Percentiles rank a stretch among this genome's conserved stretches.
Conservation (phyloP, 805 yeast genomes). For the Sungouiella thailandica region DNA sequence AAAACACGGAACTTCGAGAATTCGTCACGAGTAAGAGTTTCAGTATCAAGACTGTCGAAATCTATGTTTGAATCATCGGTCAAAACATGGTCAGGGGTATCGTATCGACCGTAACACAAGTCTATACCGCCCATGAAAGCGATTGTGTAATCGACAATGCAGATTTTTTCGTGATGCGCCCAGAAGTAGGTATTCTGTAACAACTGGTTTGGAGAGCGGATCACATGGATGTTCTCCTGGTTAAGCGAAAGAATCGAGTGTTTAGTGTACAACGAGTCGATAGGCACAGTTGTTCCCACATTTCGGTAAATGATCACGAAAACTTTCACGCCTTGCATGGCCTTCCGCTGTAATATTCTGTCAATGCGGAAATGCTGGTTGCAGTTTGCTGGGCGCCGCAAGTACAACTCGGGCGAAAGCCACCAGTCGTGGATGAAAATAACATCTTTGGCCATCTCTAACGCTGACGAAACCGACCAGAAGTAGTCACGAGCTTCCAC, state of each 20-base stretch:
- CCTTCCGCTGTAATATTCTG: constrained; percentile 79
- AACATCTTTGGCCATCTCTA: constrained; percentile 89
- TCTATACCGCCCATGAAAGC: constrained; percentile 96
- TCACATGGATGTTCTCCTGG: constrained; percentile 74
- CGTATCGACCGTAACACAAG: constrained; percentile 91
- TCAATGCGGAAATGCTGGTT: constrained; percentile 93
- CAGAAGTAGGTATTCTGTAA: constrained; percentile 90
- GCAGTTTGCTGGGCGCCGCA: constrained; percentile 92
- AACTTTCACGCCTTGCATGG: constrained; percentile 91
- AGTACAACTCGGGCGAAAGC: constrained; percentile 89
- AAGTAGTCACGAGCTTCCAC: constrained; percentile 95
- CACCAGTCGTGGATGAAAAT: constrained; percentile 98
- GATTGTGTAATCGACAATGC: constrained; percentile 79
- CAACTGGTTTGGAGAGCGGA: constrained; percentile 94
- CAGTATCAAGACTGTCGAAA: constrained; percentile 27
- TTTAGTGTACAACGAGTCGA: constrained; percentile 91
- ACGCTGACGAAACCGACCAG: constrained; percentile 92
- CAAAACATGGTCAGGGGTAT: constrained; percentile 91
- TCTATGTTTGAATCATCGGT: constrained; percentile 59
- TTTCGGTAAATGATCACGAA: constrained; percentile 90
- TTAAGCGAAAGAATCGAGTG: constrained; percentile 85
- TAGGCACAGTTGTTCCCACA: constrained; percentile 88
- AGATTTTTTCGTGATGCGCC: constrained; percentile 97
- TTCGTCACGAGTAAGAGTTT: constrained; percentile 34
- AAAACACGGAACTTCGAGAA: constrained; percentile 57